Percentiles rank a stretch among this genome's conserved stretches.
Conservation (phyloP, 2,329 filamentous ascomycete genomes). For the Chaetomiaceae sp. region DNA sequence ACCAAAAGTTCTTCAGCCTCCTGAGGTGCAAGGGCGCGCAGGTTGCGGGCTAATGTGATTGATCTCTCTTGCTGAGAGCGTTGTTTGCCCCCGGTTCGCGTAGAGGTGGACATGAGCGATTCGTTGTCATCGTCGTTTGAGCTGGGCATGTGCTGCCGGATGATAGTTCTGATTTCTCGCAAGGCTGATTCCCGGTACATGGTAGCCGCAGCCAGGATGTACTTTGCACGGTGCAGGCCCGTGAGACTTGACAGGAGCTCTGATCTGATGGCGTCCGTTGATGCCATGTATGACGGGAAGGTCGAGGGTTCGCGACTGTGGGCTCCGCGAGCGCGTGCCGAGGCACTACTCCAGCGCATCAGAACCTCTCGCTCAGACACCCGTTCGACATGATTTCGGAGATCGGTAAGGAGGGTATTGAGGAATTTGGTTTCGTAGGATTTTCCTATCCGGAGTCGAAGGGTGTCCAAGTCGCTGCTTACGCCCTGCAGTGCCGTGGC, state of each 20-base stretch:
- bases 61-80: constrained; percentile 84
- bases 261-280: constrained; percentile 64
- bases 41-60: constrained; percentile 77
- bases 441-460: constrained; percentile 78
- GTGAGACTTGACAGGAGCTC: constrained; percentile 66
- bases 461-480: constrained; percentile 66
- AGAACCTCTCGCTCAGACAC: constrained; percentile 70
- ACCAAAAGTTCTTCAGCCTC: constrained; percentile 80
- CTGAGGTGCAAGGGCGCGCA: constrained; percentile 74
- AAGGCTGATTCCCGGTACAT: constrained; percentile 79
- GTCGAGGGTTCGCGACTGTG: constrained; percentile 62
- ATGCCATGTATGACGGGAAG: constrained; percentile 73
- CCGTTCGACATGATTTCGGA: constrained; percentile 72
- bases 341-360: constrained; percentile 76
- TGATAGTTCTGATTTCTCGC: constrained; percentile 79
- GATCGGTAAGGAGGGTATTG: constrained; percentile 69
- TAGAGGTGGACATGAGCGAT: constrained; percentile 82
- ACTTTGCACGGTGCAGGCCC: constrained; percentile 75
- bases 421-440: constrained; percentile 80
- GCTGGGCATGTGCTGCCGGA: constrained; percentile 80
- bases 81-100: constrained; percentile 61
- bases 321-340: constrained; percentile 63
- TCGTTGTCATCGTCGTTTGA: constrained; percentile 92
- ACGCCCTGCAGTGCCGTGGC: constrained; percentile 78
- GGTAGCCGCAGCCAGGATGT: constrained; percentile 75